Evolutionary conservation across 139 green algal genomes (phyloP), one percentile per base, ranked within the genome.

Genomic region (Prasinococcaceae sp.): DNA sequence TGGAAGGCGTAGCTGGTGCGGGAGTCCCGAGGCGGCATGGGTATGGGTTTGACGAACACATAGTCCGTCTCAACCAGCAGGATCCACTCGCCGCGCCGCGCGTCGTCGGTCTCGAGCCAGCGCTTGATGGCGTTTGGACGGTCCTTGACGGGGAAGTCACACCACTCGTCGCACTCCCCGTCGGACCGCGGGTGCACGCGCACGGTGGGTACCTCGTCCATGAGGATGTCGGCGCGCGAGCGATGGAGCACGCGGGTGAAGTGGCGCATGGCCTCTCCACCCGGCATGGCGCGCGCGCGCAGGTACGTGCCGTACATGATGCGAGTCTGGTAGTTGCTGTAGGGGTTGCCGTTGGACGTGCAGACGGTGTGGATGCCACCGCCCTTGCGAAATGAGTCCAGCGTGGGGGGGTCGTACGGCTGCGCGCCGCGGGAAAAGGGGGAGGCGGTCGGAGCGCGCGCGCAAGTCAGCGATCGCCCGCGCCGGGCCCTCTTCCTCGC

Each of bases 261-360:
- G n/a, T n/a, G n/a, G n/a, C n/a, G n/a, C n/a, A n/a, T n/a, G n/a
- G n/a, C n/a, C n/a, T n/a, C n/a, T n/a, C n/a, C n/a, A n/a, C n/a
- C n/a, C n/a, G n/a, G n/a, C n/a, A n/a, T n/a, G n/a, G n/a, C n/a
- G n/a, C 81, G 72, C 0, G 79, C 72, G 38, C 80, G 50, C 54
- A 81, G 72, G 60, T 82, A 93, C 0, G 80, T 92, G 2, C 67
- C 72, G 47, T 94, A 83, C 83, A 92, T 92, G 45, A 93, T 83
- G 26, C 82, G 70, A 0, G 62, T 81, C 47, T 94, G 86, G 57
- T 82, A 90, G 60, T 94, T 93, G 10, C 87, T 68, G 51, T 94
- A 94, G 1, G 80, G 72, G 28, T 52, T 78, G 29, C 87, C 86
- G 42, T 88, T 92, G 51, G 57, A 75, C 1, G 87, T 96, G 28